Conservation (phyloP, 1,284 basidiomycete species). For the Irpex rosettiformis region DNA sequence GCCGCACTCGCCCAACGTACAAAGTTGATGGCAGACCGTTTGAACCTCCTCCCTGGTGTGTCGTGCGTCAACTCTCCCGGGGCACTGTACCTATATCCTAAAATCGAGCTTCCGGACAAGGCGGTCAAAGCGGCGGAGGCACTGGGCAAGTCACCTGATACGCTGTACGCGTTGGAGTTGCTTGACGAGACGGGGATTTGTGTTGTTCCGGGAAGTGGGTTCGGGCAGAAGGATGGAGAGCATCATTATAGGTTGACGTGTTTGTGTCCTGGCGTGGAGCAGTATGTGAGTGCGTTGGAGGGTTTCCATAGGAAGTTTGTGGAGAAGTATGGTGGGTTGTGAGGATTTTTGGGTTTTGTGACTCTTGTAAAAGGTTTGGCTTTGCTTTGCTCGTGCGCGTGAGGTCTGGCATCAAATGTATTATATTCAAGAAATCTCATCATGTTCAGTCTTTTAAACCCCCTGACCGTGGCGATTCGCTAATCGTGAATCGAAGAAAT, state of each 20-base stretch:
- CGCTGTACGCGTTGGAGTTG: slow-evolving; percentile 81
- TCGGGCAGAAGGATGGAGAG: slow-evolving; percentile 86
- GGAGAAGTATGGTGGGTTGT: slow-evolving; percentile 50
- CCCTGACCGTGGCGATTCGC: too few relatives aligned
- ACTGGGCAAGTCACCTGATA: slow-evolving; percentile 79
- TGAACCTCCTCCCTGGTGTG: slow-evolving; percentile 78
- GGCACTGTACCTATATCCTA: slow-evolving; percentile 86
- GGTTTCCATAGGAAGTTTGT: slow-evolving; percentile 81
- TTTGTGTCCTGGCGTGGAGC: slow-evolving; percentile 85
- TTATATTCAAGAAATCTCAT: too few relatives aligned
- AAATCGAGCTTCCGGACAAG: slow-evolving; percentile 64
- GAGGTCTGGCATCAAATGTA: too few relatives aligned
- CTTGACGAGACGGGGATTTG: slow-evolving; percentile 92
- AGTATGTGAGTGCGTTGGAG: slow-evolving; percentile 84
- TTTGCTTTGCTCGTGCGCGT: too few relatives aligned
- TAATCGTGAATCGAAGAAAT: too few relatives aligned
- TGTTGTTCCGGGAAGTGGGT: slow-evolving; percentile 88
- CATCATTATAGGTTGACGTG: slow-evolving; percentile 89
- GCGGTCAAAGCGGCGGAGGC: slow-evolving; percentile 73
- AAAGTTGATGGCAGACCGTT: slow-evolving; percentile 66
- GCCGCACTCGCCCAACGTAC: slow-evolving; percentile 71
- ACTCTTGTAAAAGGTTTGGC: too few relatives aligned
- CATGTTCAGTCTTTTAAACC: too few relatives aligned
- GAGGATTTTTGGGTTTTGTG: too few relatives aligned
- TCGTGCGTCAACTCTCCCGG: slow-evolving; percentile 88